phyloP scores from a whole-genome alignment of 192 early-diverging fungal genomes.

The Coemansia sp. region DNA sequence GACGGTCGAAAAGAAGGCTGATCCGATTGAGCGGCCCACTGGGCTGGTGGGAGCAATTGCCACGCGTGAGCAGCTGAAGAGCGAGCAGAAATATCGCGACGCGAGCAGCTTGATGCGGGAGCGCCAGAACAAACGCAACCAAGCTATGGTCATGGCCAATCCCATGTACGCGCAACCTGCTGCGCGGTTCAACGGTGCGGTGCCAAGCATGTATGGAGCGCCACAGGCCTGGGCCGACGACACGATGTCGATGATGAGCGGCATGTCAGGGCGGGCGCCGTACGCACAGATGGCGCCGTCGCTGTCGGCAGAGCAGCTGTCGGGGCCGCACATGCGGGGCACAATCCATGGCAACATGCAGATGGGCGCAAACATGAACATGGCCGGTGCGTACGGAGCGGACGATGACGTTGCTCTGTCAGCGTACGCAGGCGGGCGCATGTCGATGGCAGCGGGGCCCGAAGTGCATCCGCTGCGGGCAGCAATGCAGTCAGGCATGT shows the following conservation, averaged over 20 bases:
- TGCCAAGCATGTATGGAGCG: slow-evolving; percentile 48
- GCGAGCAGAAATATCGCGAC: slow-evolving; percentile 57
- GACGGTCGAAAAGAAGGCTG: slow-evolving; percentile 52
- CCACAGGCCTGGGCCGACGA: slow-evolving; percentile 49
- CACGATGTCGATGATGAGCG: slow-evolving; percentile 55
- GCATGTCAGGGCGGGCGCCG: slow-evolving; percentile 46
- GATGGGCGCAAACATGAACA: slow-evolving; percentile 16
- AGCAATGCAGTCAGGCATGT: slow-evolving; percentile 56
- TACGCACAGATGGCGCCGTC: slow-evolving; percentile 47
- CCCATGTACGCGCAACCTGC: slow-evolving; percentile 20
- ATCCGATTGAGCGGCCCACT: slow-evolving; percentile 48
- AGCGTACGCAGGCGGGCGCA: slow-evolving; percentile 32
- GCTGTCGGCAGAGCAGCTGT: slow-evolving; percentile 46
- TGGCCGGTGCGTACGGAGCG: slow-evolving; percentile 10
- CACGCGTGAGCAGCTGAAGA: slow-evolving; percentile 56
- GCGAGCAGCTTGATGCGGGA: slow-evolving; percentile 56
- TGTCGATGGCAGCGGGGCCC: slow-evolving; percentile 36
- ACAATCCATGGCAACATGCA: slow-evolving; percentile 36
- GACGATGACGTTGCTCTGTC: slow-evolving; percentile 54
- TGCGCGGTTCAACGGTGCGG: slow-evolving; percentile 31
- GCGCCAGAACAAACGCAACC: slow-evolving; percentile 56
- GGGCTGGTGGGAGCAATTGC: slow-evolving; percentile 58
- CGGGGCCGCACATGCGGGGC: slow-evolving; percentile 34
- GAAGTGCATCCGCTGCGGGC: slow-evolving; percentile 55
- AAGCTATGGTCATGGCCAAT: slow-evolving; percentile 46